These are phyloP conservation scores for peach (Prunus persica) DNA, from an alignment of 306 rosid species.

Conservation along the genomic window DNA sequence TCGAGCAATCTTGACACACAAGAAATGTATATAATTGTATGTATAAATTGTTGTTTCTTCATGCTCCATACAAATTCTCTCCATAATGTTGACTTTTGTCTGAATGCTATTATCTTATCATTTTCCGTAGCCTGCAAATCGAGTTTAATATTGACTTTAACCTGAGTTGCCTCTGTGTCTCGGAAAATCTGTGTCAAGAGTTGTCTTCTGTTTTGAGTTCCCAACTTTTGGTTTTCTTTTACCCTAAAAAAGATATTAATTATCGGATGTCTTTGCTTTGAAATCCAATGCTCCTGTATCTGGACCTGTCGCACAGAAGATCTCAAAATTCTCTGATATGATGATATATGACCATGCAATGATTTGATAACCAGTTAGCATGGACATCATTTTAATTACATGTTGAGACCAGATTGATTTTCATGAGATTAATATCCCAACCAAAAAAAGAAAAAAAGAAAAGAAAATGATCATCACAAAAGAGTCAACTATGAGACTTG, in stretches of 20 bases:
- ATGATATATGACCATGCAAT: background rate
- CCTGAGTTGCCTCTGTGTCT: background rate
- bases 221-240: background rate
- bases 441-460: background rate
- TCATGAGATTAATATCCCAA: background rate
- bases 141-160: background rate
- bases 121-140: background rate
- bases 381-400: background rate
- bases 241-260: too few species aligned
- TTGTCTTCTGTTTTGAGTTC: background rate
- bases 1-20: background rate
- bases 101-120: background rate
- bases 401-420: background rate
- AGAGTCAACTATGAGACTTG: conserved; percentile 15
- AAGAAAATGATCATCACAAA: background rate
- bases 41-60: background rate
- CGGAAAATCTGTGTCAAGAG: background rate
- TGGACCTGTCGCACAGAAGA: background rate
- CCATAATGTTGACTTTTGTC: background rate
- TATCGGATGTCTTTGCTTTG: background rate
- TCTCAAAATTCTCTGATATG: background rate
- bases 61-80: background rate
- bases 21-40: background rate
- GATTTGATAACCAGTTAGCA: background rate
- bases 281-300: background rate